Percentiles rank a stretch among this genome's conserved stretches.
phyloP scores from a whole-genome alignment of 306 rosid species.

The Oemleria cerasiformis region DNA sequence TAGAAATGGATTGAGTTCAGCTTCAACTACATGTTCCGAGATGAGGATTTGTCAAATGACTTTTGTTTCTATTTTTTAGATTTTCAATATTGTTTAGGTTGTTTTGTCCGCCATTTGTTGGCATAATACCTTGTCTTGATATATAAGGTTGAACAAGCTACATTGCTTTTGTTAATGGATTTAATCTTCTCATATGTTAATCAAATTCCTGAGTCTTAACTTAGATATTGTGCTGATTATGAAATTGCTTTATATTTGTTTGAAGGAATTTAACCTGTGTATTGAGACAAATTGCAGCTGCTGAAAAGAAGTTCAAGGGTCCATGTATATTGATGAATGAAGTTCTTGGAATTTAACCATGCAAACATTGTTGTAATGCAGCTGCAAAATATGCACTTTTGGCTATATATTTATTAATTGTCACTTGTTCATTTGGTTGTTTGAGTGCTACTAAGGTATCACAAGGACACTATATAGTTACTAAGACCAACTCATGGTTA shows the following conservation, averaged over 20 bases:
- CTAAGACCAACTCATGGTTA: no score
- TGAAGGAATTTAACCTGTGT: conserved; percentile 12
- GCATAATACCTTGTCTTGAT: no score
- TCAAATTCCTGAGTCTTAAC: background rate
- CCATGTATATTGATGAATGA: conserved; percentile 5
- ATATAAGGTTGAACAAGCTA: no score
- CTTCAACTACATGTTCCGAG: no score
- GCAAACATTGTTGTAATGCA: background rate
- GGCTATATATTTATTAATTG: background rate
- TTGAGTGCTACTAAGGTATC: background rate
- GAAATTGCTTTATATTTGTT: conserved; percentile 17
- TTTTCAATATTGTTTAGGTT: no score
- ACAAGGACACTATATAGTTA: no score
- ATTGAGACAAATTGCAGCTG: conserved; percentile 20
- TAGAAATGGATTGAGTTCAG: no score
- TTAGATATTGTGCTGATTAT: background rate
- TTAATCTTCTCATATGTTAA: conserved; percentile 4
- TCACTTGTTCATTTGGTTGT: background rate
- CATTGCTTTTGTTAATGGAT: conserved; percentile 41
- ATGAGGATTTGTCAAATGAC: no score
- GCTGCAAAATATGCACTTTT: background rate
- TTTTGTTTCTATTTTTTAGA: no score
- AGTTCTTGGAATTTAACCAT: conserved; percentile 7
- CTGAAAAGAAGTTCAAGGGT: conserved; percentile 19
- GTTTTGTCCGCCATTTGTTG: no score